A percentile compares a stretch with the other conserved stretches of the same genome.
Evolutionary conservation across 345 rosid genomes (phyloP).

Genomic region (Brassica nigra): DNA sequence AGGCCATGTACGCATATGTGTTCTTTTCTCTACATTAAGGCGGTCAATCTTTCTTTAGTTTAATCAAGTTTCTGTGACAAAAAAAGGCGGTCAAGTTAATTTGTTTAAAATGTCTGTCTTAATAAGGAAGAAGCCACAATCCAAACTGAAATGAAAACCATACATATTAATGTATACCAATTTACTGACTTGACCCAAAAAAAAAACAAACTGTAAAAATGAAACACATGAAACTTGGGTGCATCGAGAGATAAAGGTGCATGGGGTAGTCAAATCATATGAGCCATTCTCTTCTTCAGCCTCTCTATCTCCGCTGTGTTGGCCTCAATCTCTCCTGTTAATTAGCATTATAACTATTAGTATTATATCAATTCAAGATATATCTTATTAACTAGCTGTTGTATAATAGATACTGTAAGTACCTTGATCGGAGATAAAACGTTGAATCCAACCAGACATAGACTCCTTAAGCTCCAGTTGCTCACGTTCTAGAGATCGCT

Average conservation of each 20-base stretch:
- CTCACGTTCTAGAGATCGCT: background rate
- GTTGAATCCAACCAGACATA: background rate
- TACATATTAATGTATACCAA: background rate
- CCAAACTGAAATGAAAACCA: background rate
- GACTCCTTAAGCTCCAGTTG: background rate
- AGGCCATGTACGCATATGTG: background rate
- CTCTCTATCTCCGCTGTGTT: slow-evolving; percentile 5
- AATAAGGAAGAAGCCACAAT: background rate
- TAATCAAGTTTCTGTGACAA: too few species aligned
- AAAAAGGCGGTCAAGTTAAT: background rate
- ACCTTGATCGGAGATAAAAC: background rate
- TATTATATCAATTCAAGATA: background rate
- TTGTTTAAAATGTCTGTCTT: background rate
- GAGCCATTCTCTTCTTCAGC: slow-evolving; percentile 1
- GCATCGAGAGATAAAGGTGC: background rate
- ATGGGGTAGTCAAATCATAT: background rate
- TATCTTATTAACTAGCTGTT: background rate
- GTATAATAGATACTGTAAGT: background rate
- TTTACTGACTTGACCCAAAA: background rate
- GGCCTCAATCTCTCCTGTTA: background rate
- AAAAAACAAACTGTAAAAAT: background rate
- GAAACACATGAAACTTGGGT: slow-evolving; percentile 7
- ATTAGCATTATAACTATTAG: background rate
- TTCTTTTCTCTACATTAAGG: background rate
- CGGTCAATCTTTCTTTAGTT: too few species aligned